Base-by-base conservation (phyloP, 1,284 basidiomycete species). In the Moniliophthora roreri region DNA sequence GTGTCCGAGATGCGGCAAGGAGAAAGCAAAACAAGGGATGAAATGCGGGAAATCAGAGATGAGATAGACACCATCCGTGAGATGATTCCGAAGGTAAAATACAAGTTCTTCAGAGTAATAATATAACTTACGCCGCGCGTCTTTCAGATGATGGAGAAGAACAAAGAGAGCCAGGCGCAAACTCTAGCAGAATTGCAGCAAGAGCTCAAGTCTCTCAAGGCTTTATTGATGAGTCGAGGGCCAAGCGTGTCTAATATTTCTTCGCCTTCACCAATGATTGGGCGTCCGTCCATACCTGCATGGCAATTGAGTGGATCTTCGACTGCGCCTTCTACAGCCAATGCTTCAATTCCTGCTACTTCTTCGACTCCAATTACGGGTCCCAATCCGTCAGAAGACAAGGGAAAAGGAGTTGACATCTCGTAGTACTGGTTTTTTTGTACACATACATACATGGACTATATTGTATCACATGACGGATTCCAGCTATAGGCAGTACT, bases 191-290 rank as follows among this genome's bases (percentile, higher is more conserved):
- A 95, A 59, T 78, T 99, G 15, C 95, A 98, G 66, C 87, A 93
- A 62, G 96, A 99, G 68, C 81, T 99, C 62, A 95, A 95, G 67
- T 97, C 94, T 0, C 78, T 99, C 58, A 98, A 98, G 69, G 87
- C 95, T 0, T 80, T 99, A 15, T 76, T 99, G 5, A 79, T 95
- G n/a, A 93, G 88, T 58, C 82, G 92, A 36, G 82, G 83, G 1
- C 80, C 85, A n/a, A 70, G 71, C 24, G 61, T 74, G 51, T 71
- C 83, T 23, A 70, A 71, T 45, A 76, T 77, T 2, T 74, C 80
- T 4, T 71, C 79, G 1, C 76, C 82, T 1, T 80, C 84, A 15
- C 79, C 70, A 50, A 73, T 63, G 47, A 70, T 71, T 28, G 81
- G 81, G 0, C 80, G 84, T 61, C 89, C 91, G 10, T 80, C 89